Percentiles rank a stretch among this genome's conserved stretches.
Conservation (phyloP, 2,329 filamentous ascomycete species). For the Hypoxylon sp. region DNA sequence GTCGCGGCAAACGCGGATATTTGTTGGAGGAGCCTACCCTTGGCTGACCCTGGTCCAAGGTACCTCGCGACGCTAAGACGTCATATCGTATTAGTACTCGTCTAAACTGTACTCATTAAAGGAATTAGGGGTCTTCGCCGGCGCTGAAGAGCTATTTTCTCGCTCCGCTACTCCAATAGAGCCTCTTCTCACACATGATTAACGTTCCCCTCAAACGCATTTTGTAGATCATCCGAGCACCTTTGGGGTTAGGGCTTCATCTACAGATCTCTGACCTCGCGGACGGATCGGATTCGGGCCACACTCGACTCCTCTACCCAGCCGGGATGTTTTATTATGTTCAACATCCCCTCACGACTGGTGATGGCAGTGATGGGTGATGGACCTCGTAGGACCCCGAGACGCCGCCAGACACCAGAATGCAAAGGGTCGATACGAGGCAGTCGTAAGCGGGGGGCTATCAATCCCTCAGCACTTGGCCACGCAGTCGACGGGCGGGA, state of each 20-base stretch:
- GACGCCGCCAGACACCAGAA: not conserved
- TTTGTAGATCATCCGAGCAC: slow-evolving; percentile 10
- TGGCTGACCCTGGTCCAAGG: not conserved
- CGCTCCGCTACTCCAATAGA: not conserved
- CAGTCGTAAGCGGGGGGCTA: not conserved
- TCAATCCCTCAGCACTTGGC: not conserved
- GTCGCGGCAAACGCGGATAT: slow-evolving; percentile 22
- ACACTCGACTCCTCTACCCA: slow-evolving; percentile 14
- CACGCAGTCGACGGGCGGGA: not conserved
- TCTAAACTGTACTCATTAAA: no score
- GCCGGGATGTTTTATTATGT: slow-evolving; percentile 4
- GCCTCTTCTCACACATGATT: not conserved
- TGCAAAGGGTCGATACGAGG: not conserved
- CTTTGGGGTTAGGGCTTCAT: not conserved
- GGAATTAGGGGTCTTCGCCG: not conserved
- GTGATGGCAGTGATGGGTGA: not conserved
- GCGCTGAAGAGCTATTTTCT: not conserved
- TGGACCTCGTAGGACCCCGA: not conserved
- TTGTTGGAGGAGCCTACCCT: slow-evolving; percentile 2
- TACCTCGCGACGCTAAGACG: slow-evolving; percentile 17
- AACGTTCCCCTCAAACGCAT: slow-evolving; percentile 3
- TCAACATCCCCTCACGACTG: no score
- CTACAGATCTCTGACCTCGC: not conserved
- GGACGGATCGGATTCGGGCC: slow-evolving; percentile 7
- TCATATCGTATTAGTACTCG: slow-evolving; percentile 32